Evolutionary conservation across 2,329 filamentous ascomycete genomes (phyloP).

Genomic region (Rhynchosporium secalis): DNA sequence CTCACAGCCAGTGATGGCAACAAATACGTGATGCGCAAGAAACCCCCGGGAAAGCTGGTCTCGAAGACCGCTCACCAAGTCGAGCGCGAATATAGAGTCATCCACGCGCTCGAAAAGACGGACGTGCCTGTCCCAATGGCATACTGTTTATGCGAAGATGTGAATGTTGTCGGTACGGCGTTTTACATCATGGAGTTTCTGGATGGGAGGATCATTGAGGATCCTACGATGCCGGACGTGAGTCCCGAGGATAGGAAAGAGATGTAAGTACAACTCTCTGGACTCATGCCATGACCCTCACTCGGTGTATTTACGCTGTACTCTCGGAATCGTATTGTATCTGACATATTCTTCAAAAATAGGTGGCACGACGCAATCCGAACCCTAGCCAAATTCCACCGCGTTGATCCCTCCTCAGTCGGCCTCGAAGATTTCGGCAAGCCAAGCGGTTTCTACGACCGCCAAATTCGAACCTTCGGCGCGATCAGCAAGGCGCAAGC

Average conservation of each 20-base stretch:
- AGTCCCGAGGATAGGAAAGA: conserved; percentile 66
- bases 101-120: conserved; percentile 76
- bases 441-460: conserved; percentile 74
- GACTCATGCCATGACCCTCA: neutral
- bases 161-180: conserved; percentile 75
- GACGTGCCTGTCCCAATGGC: conserved; percentile 84
- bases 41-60: conserved; percentile 90
- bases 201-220: conserved; percentile 89
- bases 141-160: conserved; percentile 84
- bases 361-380: conserved; percentile 82
- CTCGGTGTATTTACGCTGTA: neutral
- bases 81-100: conserved; percentile 90
- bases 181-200: conserved; percentile 99
- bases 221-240: conserved; percentile 77
- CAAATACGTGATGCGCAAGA: conserved; percentile 92
- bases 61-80: conserved; percentile 95
- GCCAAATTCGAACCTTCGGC: conserved; percentile 81
- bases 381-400: conserved; percentile 83
- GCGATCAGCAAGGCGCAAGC: conserved; percentile 79
- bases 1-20: conserved; percentile 69
- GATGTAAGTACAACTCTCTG: conserved; percentile 53
- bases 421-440: conserved; percentile 75
- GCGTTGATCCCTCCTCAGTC: conserved; percentile 64
- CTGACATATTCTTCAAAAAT: neutral
- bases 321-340: neutral